These are phyloP conservation scores for Botrytis squamosa DNA, from an alignment of 2,329 filamentous ascomycete genomes.

Conservation along the genomic window DNA sequence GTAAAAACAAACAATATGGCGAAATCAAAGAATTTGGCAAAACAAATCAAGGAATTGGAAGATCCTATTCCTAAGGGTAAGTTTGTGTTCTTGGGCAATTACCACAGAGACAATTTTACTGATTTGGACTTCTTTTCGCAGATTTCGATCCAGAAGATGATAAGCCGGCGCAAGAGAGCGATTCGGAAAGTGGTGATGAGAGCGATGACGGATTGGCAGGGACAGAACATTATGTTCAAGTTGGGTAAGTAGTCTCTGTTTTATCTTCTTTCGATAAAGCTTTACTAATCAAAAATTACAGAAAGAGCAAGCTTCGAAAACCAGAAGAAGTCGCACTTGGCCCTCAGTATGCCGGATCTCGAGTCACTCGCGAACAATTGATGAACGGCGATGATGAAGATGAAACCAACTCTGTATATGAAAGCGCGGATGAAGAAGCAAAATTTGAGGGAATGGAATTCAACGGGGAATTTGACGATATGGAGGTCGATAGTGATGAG, in stretches of 20 bases:
- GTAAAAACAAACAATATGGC: slow-evolving; percentile 44
- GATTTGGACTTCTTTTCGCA: slow-evolving; percentile 29
- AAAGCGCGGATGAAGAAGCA: slow-evolving; percentile 27
- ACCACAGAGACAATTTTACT: not conserved
- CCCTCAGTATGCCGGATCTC: slow-evolving; percentile 75
- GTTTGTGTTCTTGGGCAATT: slow-evolving; percentile 7
- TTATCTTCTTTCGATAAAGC: not conserved
- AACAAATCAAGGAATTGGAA: slow-evolving; percentile 61
- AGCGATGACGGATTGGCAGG: slow-evolving; percentile 58
- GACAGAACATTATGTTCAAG: slow-evolving; percentile 82
- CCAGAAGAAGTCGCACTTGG: slow-evolving; percentile 68
- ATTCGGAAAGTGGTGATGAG: slow-evolving; percentile 47
- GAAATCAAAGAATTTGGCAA: slow-evolving; percentile 50
- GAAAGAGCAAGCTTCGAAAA: slow-evolving; percentile 80
- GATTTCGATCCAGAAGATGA: slow-evolving; percentile 44
- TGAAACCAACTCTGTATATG: slow-evolving; percentile 36
- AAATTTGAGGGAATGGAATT: slow-evolving; percentile 53
- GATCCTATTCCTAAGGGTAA: slow-evolving; percentile 59
- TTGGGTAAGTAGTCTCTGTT: slow-evolving; percentile 54
- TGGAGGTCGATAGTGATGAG: slow-evolving; percentile 61
- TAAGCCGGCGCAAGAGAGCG: slow-evolving; percentile 29
- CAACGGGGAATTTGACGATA: slow-evolving; percentile 54
- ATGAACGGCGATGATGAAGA: slow-evolving; percentile 55
- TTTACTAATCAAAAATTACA: slow-evolving; percentile 38
- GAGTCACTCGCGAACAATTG: slow-evolving; percentile 68